phyloP scores from a whole-genome alignment of 108 stramenopile genomes.

The Aurantiochytrium sp. region DNA sequence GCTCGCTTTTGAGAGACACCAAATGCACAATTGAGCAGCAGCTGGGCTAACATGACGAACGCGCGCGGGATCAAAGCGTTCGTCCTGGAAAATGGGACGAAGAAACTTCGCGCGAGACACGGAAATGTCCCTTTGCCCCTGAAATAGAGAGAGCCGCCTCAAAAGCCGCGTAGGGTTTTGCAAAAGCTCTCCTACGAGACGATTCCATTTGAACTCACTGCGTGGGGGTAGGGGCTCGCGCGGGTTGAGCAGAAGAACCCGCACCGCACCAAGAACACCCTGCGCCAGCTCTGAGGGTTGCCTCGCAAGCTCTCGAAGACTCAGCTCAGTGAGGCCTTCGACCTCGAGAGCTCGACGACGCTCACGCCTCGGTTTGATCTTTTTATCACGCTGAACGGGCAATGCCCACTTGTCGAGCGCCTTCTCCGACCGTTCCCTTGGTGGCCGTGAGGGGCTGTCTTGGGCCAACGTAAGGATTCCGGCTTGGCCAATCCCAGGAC shows the following conservation, averaged over 20 bases:
- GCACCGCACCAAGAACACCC: background rate
- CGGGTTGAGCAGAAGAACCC: background rate
- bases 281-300: conserved; percentile 9
- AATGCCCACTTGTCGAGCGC: too few species aligned
- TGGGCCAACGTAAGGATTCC: background rate
- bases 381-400: background rate
- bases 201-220: background rate
- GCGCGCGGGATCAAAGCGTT: background rate
- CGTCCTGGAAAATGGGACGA: background rate
- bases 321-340: background rate
- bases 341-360: background rate
- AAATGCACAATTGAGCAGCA: background rate
- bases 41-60: background rate
- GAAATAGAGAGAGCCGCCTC: background rate
- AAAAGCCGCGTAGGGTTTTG: background rate
- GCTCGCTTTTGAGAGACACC: background rate
- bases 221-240: background rate
- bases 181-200: background rate
- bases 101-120: conserved; percentile 1
- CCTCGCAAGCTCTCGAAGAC: background rate
- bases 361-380: background rate
- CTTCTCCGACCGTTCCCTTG: too few species aligned
- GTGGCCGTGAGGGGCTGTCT: background rate
- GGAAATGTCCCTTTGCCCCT: background rate
- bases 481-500: background rate